Conservation (phyloP, 805 yeast species). For the Barnettozyma vustinii region DNA sequence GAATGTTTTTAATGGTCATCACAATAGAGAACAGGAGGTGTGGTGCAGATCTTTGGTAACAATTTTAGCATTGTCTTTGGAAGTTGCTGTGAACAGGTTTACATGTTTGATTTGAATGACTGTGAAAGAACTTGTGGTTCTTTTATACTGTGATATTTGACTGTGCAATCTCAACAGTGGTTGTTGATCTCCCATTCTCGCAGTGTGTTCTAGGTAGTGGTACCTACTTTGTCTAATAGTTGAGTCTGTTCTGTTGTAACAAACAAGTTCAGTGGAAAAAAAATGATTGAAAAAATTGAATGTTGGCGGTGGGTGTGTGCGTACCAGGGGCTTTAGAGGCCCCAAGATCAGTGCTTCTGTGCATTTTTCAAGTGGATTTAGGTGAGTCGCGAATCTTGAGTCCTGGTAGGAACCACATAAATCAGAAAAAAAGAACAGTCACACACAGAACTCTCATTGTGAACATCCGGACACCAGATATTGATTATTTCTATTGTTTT, state of each 20-base stretch:
- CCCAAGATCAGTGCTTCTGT: slow-evolving; percentile 5
- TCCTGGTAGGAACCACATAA: slow-evolving; percentile 1
- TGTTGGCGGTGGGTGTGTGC: neutral
- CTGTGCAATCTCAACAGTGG: neutral
- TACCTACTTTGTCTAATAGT: slow-evolving; percentile 9
- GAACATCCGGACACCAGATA: slow-evolving; percentile 8
- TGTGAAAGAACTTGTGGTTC: neutral
- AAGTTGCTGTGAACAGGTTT: neutral
- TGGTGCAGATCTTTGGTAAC: neutral
- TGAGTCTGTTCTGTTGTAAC: slow-evolving; percentile 5
- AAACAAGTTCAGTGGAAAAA: slow-evolving; percentile 3
- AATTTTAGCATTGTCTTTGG: neutral
- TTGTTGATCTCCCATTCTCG: neutral
- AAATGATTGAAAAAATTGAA: slow-evolving; percentile 2
- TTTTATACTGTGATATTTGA: neutral
- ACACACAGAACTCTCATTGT: neutral
- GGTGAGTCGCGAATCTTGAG: neutral
- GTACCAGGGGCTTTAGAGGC: neutral
- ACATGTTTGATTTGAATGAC: neutral
- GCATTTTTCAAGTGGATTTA: neutral
- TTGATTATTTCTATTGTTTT: neutral
- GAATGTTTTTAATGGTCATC: neutral
- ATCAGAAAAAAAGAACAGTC: slow-evolving; percentile 2
- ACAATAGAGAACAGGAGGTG: neutral
- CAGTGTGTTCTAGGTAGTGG: neutral